Evolutionary conservation across 352 stramenopile genomes (phyloP).

Genomic region (Phytopythium vexans): DNA sequence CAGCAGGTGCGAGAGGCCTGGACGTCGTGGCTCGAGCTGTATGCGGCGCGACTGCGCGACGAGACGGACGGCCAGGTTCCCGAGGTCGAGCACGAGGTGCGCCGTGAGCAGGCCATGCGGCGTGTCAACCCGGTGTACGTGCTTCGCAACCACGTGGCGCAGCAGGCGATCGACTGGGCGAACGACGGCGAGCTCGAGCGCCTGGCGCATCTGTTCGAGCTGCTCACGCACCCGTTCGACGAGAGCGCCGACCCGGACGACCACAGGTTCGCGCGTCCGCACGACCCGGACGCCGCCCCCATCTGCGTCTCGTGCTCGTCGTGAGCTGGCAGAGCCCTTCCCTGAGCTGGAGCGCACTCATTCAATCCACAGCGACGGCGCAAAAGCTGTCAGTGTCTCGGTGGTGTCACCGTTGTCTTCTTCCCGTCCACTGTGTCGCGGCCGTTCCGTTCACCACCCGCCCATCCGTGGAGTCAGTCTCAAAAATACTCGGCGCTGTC

Average conservation of each 20-base stretch:
- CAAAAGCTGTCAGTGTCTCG: too few species aligned
- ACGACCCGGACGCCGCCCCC: slow-evolving; percentile 38
- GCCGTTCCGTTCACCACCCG: too few species aligned
- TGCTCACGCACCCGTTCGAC: slow-evolving; percentile 72
- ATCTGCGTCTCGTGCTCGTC: slow-evolving; percentile 87
- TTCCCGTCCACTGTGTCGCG: too few species aligned
- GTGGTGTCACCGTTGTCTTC: too few species aligned
- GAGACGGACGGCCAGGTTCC: slow-evolving; percentile 20
- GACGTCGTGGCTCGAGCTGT: slow-evolving; percentile 56
- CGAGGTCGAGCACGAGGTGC: slow-evolving; percentile 15
- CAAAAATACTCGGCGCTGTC: too few species aligned
- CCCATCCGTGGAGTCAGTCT: too few species aligned
- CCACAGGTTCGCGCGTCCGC: slow-evolving; percentile 43
- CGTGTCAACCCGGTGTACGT: slow-evolving; percentile 80
- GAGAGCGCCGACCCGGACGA: slow-evolving; percentile 35
- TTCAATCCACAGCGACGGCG: too few species aligned
- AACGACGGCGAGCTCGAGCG: slow-evolving; percentile 57
- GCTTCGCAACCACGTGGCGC: slow-evolving; percentile 87
- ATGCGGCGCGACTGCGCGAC: slow-evolving; percentile 39
- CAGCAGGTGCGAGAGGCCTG: slow-evolving; percentile 42
- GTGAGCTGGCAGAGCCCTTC: too few species aligned
- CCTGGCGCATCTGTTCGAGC: slow-evolving; percentile 68
- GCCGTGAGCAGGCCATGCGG: slow-evolving; percentile 49
- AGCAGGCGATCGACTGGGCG: slow-evolving; percentile 83
- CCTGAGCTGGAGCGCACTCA: too few species aligned